Evolutionary conservation across 176 grass and related monocot genomes (phyloP).

Genomic region (Leersia perrieri): DNA sequence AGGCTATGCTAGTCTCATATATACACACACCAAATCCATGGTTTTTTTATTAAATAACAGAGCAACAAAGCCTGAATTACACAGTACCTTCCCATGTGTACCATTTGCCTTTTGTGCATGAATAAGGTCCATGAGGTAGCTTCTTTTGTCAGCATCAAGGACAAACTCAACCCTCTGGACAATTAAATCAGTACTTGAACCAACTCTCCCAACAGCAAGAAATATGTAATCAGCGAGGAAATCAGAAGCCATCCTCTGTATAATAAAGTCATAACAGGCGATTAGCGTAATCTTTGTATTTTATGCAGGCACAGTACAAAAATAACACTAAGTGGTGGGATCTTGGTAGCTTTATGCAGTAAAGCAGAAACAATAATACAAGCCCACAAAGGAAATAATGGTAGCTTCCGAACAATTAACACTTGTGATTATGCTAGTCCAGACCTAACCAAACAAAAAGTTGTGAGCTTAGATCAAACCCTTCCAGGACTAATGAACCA

Average conservation of each 20-base stretch:
- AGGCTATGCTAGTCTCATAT: not conserved
- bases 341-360: not conserved
- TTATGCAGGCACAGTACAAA: not conserved
- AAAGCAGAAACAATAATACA: not conserved
- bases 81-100: slow-evolving; percentile 66
- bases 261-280: not conserved
- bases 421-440: not conserved
- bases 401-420: not conserved
- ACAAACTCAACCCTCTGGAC: slow-evolving; percentile 92
- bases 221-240: slow-evolving; percentile 87
- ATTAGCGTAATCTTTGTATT: not conserved
- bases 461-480: not conserved
- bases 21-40: not conserved
- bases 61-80: not conserved
- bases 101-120: slow-evolving; percentile 83
- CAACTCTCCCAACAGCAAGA: slow-evolving; percentile 97
- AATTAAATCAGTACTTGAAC: slow-evolving; percentile 97
- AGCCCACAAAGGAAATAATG: not conserved
- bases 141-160: slow-evolving; percentile 84
- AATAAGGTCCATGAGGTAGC: slow-evolving; percentile 95
- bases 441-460: not conserved
- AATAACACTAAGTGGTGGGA: not conserved
- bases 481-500: not conserved
- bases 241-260: slow-evolving; percentile 81
- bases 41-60: not conserved